phyloP scores from a whole-genome alignment of 352 stramenopile species.

The Elongisporangium senticosum region DNA sequence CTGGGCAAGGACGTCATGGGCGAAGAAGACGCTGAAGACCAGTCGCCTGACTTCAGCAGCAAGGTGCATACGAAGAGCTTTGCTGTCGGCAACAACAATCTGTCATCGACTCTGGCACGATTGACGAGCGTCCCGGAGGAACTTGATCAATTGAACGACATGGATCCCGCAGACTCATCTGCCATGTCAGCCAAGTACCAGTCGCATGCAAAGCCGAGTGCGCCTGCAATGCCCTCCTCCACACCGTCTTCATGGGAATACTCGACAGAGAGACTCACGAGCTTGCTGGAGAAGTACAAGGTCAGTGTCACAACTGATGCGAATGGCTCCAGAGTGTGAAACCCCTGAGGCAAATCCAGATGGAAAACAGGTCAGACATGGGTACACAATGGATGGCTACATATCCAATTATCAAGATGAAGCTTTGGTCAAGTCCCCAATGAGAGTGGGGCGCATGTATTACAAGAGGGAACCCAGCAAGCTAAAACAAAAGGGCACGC shows the following conservation, averaged over 20 bases:
- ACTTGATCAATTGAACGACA: background rate
- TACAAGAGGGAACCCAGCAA: background rate
- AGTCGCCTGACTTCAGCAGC: background rate
- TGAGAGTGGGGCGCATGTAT: background rate
- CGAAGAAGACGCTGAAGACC: conserved; percentile 9
- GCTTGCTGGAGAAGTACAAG: conserved; percentile 64
- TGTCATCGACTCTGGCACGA: background rate
- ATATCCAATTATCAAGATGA: background rate
- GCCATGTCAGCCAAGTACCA: background rate
- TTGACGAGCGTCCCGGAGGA: background rate
- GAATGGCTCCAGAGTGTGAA: conserved; percentile 1
- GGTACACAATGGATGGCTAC: background rate
- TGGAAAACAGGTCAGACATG: background rate
- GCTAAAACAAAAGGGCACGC: conserved; percentile 1
- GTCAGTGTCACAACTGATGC: conserved; percentile 19
- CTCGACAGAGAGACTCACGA: conserved; percentile 48
- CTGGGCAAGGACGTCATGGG: conserved; percentile 30
- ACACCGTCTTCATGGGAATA: conserved; percentile 29
- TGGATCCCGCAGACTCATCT: background rate
- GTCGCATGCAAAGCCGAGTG: background rate
- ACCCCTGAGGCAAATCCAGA: background rate
- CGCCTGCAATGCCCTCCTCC: background rate
- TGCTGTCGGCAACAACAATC: background rate
- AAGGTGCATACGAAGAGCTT: background rate
- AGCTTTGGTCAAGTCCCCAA: background rate